Conservation (phyloP, 495 filamentous ascomycete genomes). For the Geoglossum glabrum region DNA sequence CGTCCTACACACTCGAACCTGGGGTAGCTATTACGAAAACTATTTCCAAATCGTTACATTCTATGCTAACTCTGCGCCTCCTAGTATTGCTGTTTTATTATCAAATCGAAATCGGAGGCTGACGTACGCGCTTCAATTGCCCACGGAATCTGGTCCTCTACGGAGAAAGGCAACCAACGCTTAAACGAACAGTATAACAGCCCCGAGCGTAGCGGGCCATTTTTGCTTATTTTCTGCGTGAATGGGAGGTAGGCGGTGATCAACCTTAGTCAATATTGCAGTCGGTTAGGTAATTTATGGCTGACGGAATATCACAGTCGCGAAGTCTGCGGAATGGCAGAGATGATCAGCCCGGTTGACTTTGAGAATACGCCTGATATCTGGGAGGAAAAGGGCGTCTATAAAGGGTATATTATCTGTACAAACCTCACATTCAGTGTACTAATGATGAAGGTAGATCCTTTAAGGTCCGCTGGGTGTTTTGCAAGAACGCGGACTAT, state of each 20-base stretch:
- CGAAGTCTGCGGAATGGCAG: neutral
- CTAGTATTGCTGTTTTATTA: neutral
- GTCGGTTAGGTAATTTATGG: neutral
- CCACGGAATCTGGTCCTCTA: neutral
- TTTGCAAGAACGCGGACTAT: neutral
- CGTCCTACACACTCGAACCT: neutral
- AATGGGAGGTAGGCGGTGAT: neutral
- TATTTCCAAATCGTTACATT: neutral
- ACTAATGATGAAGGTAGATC: neutral
- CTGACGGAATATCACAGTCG: neutral
- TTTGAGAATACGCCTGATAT: neutral
- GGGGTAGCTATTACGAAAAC: neutral
- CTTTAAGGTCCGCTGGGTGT: neutral
- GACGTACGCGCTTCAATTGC: neutral
- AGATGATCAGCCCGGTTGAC: constrained; percentile 1
- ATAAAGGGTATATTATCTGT: neutral
- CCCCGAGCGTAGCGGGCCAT: neutral
- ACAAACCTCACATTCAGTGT: neutral
- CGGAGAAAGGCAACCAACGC: neutral
- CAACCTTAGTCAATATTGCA: neutral
- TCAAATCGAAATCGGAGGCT: neutral
- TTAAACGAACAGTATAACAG: neutral
- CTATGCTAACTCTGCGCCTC: neutral
- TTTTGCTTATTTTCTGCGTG: neutral
- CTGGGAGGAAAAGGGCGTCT: neutral